Evolutionary conservation across 257 asterid genomes (phyloP), one percentile per base, ranked within the genome.

Genomic region (Datura wrightii): DNA sequence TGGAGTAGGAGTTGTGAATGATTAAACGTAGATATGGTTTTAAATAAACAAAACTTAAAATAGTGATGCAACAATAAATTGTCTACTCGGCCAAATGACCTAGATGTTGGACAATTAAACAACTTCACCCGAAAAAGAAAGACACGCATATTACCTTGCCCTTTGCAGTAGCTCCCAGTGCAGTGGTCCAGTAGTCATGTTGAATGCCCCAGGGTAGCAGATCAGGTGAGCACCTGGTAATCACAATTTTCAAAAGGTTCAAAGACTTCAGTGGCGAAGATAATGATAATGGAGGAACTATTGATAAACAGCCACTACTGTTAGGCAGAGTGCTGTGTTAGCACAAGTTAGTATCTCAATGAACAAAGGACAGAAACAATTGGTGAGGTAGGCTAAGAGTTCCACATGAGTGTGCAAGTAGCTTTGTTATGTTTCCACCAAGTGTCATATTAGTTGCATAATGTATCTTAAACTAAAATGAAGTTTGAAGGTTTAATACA

Each of bases 191-290:
- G 98, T 93, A 36, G 98, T 93, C 98, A 93, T 93, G 91, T 94
- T 92, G 92, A 96, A 94, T 59, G 98, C 99, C 85, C 98, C 99
- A 53, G 98, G 99, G 88, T 94, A 94, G 92, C 98, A 94, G 87
- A 96, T 86, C 90, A 96, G 88, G 82, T 96, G 97, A 85, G 97
- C 97, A 85, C 99, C 99, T 94, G 86, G 31, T 8, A 67, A 74
- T 74, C 70, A 76, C 63, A 76, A 46, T 8, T 36, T 34, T 60
- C 67, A 44, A 16, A 56, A 52, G 76, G 70, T 11, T 80, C 16
- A 24, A 5, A 46, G 79, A 46, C 7, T 41, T 11, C 5, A 4
- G 15, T 58, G 24, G 19, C 11, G 54, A 80, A 59, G 74, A 81
- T 81, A 81, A 60, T 42, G 56, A 44, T 48, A 46, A 41, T 44